Conservation (phyloP, 495 filamentous ascomycete species). For the Saxophila tyrrhenica region DNA sequence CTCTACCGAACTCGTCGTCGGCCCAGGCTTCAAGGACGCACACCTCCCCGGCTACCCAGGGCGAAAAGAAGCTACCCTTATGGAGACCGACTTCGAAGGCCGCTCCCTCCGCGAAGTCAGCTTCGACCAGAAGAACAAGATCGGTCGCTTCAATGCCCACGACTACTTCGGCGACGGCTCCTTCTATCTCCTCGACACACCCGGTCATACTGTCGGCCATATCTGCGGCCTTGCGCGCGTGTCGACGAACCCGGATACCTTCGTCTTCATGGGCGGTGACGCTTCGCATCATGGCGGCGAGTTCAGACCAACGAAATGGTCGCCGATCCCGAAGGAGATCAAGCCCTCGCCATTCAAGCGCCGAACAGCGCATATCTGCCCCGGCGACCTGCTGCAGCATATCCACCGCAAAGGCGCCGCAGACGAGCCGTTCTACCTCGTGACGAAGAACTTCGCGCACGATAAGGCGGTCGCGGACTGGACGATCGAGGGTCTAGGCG, state of each 20-base stretch:
- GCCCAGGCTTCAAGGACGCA: constrained; percentile 41
- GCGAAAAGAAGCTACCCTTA: constrained; percentile 26
- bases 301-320: constrained; percentile 40
- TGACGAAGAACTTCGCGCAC: constrained; percentile 15
- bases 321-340: constrained; percentile 38
- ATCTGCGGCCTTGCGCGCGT: constrained; percentile 45
- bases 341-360: constrained; percentile 22
- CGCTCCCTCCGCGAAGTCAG: constrained; percentile 25
- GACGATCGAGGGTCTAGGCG: constrained; percentile 20
- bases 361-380: constrained; percentile 21
- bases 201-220: constrained; percentile 49
- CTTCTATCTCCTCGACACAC: constrained; percentile 46
- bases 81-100: constrained; percentile 23
- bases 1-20: constrained; percentile 39
- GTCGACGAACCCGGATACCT: constrained; percentile 33
- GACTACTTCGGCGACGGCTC: constrained; percentile 46
- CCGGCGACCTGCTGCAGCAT: constrained; percentile 33
- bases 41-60: constrained; percentile 43
- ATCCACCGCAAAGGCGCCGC: constrained; percentile 19
- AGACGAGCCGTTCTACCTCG: constrained; percentile 31
- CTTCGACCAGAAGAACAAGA: constrained; percentile 20
- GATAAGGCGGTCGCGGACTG: constrained; percentile 18
- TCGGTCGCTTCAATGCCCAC: constrained; percentile 28
- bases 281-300: constrained; percentile 43
- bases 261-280: constrained; percentile 49